These are phyloP conservation scores for Xylaria sp. DNA, from an alignment of 2,329 filamentous ascomycete species.

Conservation along the genomic window DNA sequence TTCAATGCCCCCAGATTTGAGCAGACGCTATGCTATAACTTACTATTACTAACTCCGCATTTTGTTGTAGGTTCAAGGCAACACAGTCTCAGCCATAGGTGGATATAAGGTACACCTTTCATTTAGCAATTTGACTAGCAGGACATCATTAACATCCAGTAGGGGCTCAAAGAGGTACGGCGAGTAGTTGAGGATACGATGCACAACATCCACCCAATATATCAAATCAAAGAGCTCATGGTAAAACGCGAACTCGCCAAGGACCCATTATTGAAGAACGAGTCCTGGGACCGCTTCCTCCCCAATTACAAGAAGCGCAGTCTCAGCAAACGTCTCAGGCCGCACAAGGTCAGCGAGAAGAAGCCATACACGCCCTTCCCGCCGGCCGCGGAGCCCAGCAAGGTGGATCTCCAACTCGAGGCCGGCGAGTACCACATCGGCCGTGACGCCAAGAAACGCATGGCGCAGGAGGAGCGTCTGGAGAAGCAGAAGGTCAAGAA, in stretches of 20 bases:
- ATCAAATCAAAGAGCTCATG: conserved; percentile 66
- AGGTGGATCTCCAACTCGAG: conserved; percentile 97
- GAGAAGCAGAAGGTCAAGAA: conserved; percentile 89
- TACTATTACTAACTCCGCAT: conserved; percentile 7
- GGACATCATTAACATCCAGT: conserved; percentile 10
- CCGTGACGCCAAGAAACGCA: conserved; percentile 91
- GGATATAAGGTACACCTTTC: conserved; percentile 72
- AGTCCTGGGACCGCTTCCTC: conserved; percentile 68
- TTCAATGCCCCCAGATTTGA: background rate
- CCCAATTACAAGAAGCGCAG: conserved; percentile 97
- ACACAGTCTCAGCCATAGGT: conserved; percentile 93
- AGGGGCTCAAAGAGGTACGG: conserved; percentile 87
- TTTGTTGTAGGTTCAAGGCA: conserved; percentile 75
- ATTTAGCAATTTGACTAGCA: background rate
- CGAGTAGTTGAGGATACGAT: conserved; percentile 95
- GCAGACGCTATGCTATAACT: background rate
- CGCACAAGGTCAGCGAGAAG: conserved; percentile 91
- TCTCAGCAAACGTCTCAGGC: conserved; percentile 83
- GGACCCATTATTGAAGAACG: conserved; percentile 35
- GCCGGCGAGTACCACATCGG: conserved; percentile 95
- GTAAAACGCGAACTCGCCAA: conserved; percentile 93
- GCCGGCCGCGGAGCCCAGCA: conserved; percentile 97
- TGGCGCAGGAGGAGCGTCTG: conserved; percentile 79
- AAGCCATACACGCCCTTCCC: conserved; percentile 98
- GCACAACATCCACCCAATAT: conserved; percentile 96